phyloP scores from a whole-genome alignment of 73 alveolate species.

The Breviolum minutum region DNA sequence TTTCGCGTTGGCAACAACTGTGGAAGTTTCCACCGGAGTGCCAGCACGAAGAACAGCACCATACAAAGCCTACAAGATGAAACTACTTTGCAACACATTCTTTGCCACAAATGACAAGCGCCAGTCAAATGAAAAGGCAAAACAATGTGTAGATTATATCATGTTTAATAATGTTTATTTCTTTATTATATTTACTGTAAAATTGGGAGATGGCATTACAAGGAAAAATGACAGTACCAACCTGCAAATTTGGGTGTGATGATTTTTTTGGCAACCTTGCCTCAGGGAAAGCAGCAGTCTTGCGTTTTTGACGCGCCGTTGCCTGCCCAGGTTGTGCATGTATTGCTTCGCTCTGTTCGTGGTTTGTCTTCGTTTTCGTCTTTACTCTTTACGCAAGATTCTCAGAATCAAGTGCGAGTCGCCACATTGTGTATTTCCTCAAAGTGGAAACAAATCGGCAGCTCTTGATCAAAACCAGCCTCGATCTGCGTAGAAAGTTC shows the following conservation, averaged over 20 bases:
- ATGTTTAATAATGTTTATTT: no score
- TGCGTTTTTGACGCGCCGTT: slow-evolving; percentile 59
- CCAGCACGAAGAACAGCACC: slow-evolving; percentile 71
- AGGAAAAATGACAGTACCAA: no score
- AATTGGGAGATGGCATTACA: no score
- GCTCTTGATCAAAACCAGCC: neutral
- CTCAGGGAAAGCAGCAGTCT: slow-evolving; percentile 67
- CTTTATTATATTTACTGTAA: neutral
- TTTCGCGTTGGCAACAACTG: slow-evolving; percentile 57
- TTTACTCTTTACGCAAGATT: no score
- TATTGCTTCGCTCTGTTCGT: no score
- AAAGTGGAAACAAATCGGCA: neutral
- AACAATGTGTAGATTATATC: no score
- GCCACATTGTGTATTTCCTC: no score
- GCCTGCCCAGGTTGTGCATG: neutral
- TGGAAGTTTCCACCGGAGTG: slow-evolving; percentile 66
- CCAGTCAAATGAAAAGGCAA: no score
- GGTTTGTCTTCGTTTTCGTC: no score
- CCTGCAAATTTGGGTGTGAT: no score
- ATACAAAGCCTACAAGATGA: slow-evolving; percentile 12
- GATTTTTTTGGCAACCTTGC: neutral
- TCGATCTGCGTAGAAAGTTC: slow-evolving; percentile 57
- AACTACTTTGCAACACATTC: neutral
- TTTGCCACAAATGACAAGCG: neutral
- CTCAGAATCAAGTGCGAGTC: no score